Evolutionary conservation across 2,329 filamentous ascomycete species (phyloP), one percentile per base, ranked within the genome.

Genomic region (Fusarium palustre): DNA sequence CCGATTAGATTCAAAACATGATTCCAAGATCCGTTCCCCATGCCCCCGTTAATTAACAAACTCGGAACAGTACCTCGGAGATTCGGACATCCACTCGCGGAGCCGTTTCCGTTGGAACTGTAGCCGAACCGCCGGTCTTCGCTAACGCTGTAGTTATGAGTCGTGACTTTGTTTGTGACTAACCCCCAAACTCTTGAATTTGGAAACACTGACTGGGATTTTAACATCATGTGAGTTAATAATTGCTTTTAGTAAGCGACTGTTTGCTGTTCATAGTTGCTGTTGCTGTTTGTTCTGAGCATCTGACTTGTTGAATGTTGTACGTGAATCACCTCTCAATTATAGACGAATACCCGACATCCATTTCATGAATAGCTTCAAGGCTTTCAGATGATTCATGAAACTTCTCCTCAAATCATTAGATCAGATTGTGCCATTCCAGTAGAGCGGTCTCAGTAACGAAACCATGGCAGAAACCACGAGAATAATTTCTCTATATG

Each of bases 61-160:
- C 55, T 68, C 66, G 66, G 66, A 66, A 33, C 20, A 47, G 46
- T 47, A 7, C 13, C 68, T 73, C 71, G 71, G 71, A 73, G 71
- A 50, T 65, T 68, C 61, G 67, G 64, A 54, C 55, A 46, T 62
- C 58, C 60, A 55, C 59, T 58, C 66, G 59, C 68, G 70, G 70
- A 70, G 66, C 70, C 57, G 70, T 66, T 59, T 20, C 66, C 63
- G 68, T 50, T 7, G 41, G 11, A 36, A 16, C 46, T 18, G 30
- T 64, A 48, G 41, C 55, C 55, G 64, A 64, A 22, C 33, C 47
- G 43, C 46, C 38, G 10, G 28, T 11, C 39, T 63, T 34, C 47
- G 66, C 47, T 20, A 22, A 3, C 15, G 22, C 2, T 20, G 3
- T 12, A 10, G 8, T 10, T 28, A 33, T 30, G 24, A 6, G 34